Base-by-base conservation (phyloP, 164 flowering plant genomes). In the Hamamelis virginiana region DNA sequence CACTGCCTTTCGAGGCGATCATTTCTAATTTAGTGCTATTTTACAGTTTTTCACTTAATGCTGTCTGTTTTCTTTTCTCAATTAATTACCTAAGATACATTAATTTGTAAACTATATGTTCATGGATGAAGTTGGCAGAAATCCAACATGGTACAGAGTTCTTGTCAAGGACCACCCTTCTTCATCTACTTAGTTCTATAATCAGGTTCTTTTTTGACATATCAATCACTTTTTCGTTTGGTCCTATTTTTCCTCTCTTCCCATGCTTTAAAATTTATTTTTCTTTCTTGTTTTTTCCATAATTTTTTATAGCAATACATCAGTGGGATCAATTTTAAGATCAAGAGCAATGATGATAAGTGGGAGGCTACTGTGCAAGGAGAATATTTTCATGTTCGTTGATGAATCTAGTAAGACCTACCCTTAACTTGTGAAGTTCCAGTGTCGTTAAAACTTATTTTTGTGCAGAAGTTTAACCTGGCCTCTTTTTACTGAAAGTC, bases 331-430 rank as follows among this genome's bases (percentile, higher is more conserved):
- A 66, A 79, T 89, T 62, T 70, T 92, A 73, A 79, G 94, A 79
- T 83, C 92, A 63, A 91, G 98, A 76, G 94, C 97, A 66, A 83
- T 91, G 78, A 78, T 86, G 90, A 92, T 95, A 67, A 76, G 84
- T 80, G 98, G 97, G 68, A 89, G 97, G 80, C 85, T 95, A 69
- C 82, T 95, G 52, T 80, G 88, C 52, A 80, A 81, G 73, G 92
- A 86, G 47, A 78, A 78, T 69, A 69, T 77, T 28, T 81, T 77
- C 66, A 63, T 27, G 27, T 75, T 80, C 48, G 45, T 81, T 57
- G 90, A 88, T 63, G 84, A 87, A 77, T 73, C 85, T 19, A 64
- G 98, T 94, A 84, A 79, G 90, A 62, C 59, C 18, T 58, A 8
- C 25, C 12, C 23, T 63, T 45, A 58, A 57, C 1, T 33, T 44